Evolutionary conservation across 306 rosid genomes (phyloP), one percentile per base, ranked within the genome.

Genomic region (Glycine soja): DNA sequence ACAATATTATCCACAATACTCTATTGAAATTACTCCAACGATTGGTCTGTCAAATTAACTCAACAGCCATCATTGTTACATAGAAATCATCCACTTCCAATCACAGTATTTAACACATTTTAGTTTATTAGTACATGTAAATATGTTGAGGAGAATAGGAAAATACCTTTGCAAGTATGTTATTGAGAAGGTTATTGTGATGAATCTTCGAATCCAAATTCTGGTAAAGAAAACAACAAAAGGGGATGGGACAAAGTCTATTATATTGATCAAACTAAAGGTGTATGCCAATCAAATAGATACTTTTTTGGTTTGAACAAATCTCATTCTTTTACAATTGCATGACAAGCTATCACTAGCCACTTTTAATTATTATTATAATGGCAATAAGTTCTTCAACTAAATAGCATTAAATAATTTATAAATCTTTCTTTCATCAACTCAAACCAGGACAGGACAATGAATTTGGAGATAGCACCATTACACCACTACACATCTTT

Each of bases 181-280:
- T 93, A 71, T 93, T 93, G 68, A 90, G 97, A 58, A 93, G 94
- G 81, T 93, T 93, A 80, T 93, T 93, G 91, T 93, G 97, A 80
- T 93, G 97, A 87, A 91, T 93, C 97, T 93, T 93, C n/a, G 97
- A 93, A 85, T 93, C 97, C 89, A 93, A 72, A 82, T 89, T 93
- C 97, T 93, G 89, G 76, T 45, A 18, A 78, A 75, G 56, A 61
- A 43, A 62, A 14, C 19, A 78, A 66, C 68, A 47, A 50, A 74
- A 70, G 56, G 45, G 77, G 80, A 19, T 75, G 9, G 40, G 53
- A 12, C 59, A 42, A 53, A 45, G 78, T 77, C 80, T 78, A 34
- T 9, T 40, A 48, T 78, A 34, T 9, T 40, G 53, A 40, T 67
- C 3, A 74, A 51, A 52, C 42, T 30, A 81, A 75, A 78, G 68